phyloP scores from a whole-genome alignment of 495 filamentous ascomycete genomes.

The Staphylotrichum tortipilum region DNA sequence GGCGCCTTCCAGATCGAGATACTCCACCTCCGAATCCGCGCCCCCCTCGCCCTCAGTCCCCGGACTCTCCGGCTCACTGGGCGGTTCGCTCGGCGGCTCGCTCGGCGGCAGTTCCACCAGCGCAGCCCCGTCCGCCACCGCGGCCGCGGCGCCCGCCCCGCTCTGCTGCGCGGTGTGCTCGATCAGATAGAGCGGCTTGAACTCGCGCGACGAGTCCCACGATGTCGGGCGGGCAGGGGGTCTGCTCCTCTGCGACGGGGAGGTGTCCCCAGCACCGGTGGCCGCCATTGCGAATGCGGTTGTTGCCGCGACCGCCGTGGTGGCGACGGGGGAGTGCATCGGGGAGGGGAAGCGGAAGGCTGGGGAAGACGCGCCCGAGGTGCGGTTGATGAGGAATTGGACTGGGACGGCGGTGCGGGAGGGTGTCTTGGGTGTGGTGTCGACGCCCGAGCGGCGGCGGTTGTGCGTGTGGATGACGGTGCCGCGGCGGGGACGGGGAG shows the following conservation, averaged over 20 bases:
- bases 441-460: constrained; percentile 30
- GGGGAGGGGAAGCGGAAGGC: constrained; percentile 27
- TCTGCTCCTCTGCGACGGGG: constrained; percentile 24
- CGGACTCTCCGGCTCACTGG: constrained; percentile 24
- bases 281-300: too few species aligned
- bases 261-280: too few species aligned
- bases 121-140: background rate
- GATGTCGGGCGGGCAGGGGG: constrained; percentile 36
- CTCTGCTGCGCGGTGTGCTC: too few species aligned
- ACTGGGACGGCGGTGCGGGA: constrained; percentile 47
- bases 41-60: constrained; percentile 7
- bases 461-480: constrained; percentile 21
- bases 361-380: constrained; percentile 37
- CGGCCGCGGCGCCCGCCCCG: constrained; percentile 6
- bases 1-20: background rate
- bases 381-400: constrained; percentile 37
- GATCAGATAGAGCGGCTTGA: constrained; percentile 42
- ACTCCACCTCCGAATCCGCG: constrained; percentile 14
- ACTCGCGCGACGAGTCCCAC: constrained; percentile 42
- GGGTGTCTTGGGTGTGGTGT: constrained; percentile 35
- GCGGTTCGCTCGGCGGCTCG: too few species aligned
- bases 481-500: constrained; percentile 25
- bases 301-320: constrained; percentile 9
- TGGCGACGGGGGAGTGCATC: constrained; percentile 27
- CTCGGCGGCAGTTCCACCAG: constrained; percentile 27